phyloP scores from a whole-genome alignment of 306 rosid species.

The Acacia crassicarpa region DNA sequence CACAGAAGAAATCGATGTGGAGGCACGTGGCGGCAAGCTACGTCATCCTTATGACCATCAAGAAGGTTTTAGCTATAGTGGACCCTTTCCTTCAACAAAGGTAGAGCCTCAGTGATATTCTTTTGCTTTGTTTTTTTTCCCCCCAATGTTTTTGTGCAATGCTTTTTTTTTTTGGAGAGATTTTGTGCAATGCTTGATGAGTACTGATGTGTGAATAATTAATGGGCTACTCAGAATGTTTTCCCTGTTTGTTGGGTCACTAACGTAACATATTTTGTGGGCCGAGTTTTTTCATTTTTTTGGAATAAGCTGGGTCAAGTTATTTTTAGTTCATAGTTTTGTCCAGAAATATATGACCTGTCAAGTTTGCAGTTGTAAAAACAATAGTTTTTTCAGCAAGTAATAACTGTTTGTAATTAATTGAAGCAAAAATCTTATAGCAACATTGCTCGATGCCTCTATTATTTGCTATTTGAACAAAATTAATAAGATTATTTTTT shows the following conservation, averaged over 20 bases:
- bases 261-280: slow-evolving; percentile 19
- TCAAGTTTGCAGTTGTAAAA: background rate
- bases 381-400: background rate
- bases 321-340: background rate
- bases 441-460: background rate
- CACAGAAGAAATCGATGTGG: slow-evolving; percentile 47
- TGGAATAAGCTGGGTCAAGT: background rate
- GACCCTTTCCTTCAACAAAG: slow-evolving; percentile 40
- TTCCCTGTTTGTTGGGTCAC: slow-evolving; percentile 8
- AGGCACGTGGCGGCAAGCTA: background rate
- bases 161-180: too few species aligned
- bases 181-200: slow-evolving; percentile 25
- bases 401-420: background rate
- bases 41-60: slow-evolving; percentile 42
- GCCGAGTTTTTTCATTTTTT: background rate
- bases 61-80: slow-evolving; percentile 46
- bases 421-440: background rate
- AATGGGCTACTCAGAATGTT: background rate
- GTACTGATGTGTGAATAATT: slow-evolving; percentile 26
- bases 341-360: background rate
- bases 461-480: background rate
- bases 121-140: background rate
- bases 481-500: background rate
- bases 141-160: slow-evolving; percentile 5
- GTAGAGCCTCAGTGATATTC: slow-evolving; percentile 43